These are phyloP conservation scores for Scutellaria barbata DNA, from an alignment of 257 asterid species.

Conservation along the genomic window DNA sequence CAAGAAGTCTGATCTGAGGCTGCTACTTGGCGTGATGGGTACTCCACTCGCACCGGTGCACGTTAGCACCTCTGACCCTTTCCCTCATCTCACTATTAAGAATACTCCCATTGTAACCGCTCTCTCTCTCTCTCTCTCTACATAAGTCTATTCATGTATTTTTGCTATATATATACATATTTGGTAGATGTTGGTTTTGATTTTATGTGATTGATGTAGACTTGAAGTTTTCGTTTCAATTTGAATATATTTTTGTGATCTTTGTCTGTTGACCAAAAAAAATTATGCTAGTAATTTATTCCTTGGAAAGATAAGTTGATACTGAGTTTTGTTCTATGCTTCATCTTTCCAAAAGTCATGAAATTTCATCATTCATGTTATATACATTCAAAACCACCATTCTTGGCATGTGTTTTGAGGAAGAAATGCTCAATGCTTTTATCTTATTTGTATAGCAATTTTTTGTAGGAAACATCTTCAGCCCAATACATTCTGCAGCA, in stretches of 20 bases:
- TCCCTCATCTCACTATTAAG: slow-evolving; percentile 83
- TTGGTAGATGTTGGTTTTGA: not conserved
- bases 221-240: slow-evolving; percentile 17
- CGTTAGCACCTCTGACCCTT: slow-evolving; percentile 72
- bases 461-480: slow-evolving; percentile 73
- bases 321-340: not conserved
- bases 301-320: too few species aligned
- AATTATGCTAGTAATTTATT: too few species aligned
- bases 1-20: slow-evolving; percentile 73
- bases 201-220: not conserved
- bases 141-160: not conserved
- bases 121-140: slow-evolving; percentile 6
- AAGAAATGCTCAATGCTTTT: not conserved
- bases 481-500: slow-evolving; percentile 87
- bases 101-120: slow-evolving; percentile 75
- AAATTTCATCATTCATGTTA: not conserved
- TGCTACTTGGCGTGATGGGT: slow-evolving; percentile 91
- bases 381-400: not conserved
- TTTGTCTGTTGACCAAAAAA: not conserved
- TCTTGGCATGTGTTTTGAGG: not conserved
- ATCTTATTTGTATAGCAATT: not conserved
- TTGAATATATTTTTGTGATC: slow-evolving; percentile 18
- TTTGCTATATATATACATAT: not conserved
- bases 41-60: slow-evolving; percentile 92
- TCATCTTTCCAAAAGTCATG: not conserved